Evolutionary conservation across 169 alveolate species (phyloP).

Genomic region (Blepharisma undulans): DNA sequence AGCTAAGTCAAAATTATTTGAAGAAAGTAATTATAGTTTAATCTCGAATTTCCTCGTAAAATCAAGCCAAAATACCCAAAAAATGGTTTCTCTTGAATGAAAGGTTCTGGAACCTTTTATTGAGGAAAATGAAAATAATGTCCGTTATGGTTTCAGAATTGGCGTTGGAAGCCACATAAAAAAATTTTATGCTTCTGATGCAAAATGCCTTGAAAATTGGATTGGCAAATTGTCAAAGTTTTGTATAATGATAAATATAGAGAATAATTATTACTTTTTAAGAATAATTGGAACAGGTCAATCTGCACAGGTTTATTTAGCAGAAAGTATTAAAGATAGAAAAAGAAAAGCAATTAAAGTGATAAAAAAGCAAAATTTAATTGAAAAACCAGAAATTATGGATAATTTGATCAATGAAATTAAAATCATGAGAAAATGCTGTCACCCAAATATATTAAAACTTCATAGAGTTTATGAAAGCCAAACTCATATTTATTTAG

Average conservation of each 20-base stretch:
- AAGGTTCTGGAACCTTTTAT: not conserved
- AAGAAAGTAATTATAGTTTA: not conserved
- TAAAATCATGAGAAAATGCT: constrained; percentile 76
- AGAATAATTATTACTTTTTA: not conserved
- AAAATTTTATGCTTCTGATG: not conserved
- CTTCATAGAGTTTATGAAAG: constrained; percentile 18
- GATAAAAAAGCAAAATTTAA: not conserved
- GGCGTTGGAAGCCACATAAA: not conserved
- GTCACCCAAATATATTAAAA: constrained; percentile 23
- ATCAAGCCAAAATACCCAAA: not conserved
- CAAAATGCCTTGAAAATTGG: not conserved
- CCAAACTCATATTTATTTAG: constrained; percentile 29
- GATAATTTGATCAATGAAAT: constrained; percentile 90
- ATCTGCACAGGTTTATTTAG: not conserved
- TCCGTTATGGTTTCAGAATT: not conserved
- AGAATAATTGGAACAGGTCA: not conserved
- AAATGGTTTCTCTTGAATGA: not conserved
- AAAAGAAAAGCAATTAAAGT: not conserved
- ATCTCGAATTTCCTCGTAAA: not conserved
- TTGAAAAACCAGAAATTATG: not conserved
- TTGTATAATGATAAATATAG: not conserved
- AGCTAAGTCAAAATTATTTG: not conserved
- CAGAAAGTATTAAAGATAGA: not conserved
- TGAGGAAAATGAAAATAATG: not conserved
- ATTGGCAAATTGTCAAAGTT: not conserved